phyloP scores from a whole-genome alignment of 1,139 yeast species.

The Candida sp. region DNA sequence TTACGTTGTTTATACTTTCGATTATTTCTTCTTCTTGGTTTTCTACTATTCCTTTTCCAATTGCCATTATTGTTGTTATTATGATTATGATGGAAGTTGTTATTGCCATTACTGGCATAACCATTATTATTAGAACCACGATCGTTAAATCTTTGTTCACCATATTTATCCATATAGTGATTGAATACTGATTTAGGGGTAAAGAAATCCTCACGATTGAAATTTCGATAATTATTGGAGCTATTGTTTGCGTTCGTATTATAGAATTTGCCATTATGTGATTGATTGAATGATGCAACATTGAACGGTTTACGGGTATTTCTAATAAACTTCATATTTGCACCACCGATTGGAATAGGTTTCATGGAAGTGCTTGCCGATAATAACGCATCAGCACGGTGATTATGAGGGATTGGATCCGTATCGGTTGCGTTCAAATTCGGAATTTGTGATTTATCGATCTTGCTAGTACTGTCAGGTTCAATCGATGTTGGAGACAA shows the following conservation, averaged over 20 bases:
- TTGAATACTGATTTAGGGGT: slow-evolving; percentile 75
- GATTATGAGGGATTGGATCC: slow-evolving; percentile 34
- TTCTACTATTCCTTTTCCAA: slow-evolving; percentile 31
- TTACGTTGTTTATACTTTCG: slow-evolving; percentile 13
- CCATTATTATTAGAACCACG: slow-evolving; percentile 6
- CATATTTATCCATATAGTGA: slow-evolving; percentile 70
- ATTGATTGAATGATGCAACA: slow-evolving; percentile 52
- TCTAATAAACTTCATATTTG: slow-evolving; percentile 36
- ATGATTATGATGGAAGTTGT: slow-evolving; percentile 11
- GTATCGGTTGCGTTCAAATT: slow-evolving; percentile 4
- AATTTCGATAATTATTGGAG: slow-evolving; percentile 22
- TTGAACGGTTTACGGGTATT: slow-evolving; percentile 61
- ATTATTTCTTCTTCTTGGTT: slow-evolving; percentile 16
- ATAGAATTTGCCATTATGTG: slow-evolving; percentile 15
- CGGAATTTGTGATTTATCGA: background rate
- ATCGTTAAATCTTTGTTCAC: slow-evolving; percentile 29
- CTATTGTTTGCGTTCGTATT: slow-evolving; percentile 12
- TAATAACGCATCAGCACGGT: slow-evolving; percentile 44
- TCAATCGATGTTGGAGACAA: slow-evolving; percentile 6
- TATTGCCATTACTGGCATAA: slow-evolving; percentile 4
- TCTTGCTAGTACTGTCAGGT: slow-evolving; percentile 4
- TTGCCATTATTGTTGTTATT: slow-evolving; percentile 17
- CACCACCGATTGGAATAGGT: slow-evolving; percentile 40
- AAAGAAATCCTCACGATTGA: slow-evolving; percentile 67
- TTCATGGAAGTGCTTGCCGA: slow-evolving; percentile 37